Evolutionary conservation across 1,284 basidiomycete genomes (phyloP).

Genomic region (Earliella scabrosa): DNA sequence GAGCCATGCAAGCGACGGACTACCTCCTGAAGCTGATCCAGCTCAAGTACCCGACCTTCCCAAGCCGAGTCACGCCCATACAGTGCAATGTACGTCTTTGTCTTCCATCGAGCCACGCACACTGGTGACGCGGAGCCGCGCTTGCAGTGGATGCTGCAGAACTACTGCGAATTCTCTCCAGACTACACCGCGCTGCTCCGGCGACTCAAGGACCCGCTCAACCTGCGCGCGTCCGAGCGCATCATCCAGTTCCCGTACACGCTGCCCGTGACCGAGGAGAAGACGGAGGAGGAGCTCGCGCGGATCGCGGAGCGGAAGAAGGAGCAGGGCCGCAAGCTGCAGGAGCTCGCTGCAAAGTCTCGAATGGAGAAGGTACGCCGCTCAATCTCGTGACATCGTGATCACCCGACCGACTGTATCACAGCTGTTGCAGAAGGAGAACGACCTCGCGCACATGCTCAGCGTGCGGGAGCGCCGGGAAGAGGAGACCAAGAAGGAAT

Average conservation of each 20-base stretch:
- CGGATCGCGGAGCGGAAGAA: conserved; percentile 78
- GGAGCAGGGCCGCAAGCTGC: conserved; percentile 87
- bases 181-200: conserved; percentile 80
- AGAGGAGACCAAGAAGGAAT: conserved; percentile 78
- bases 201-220: conserved; percentile 63
- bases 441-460: conserved; percentile 77
- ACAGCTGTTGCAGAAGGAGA: conserved; percentile 81
- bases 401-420: not conserved
- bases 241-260: conserved; percentile 88
- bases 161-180: conserved; percentile 83
- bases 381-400: not conserved
- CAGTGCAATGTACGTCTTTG: conserved; percentile 57
- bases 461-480: conserved; percentile 68
- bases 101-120: not conserved
- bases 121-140: not conserved
- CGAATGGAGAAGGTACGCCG: conserved; percentile 80
- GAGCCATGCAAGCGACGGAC: conserved; percentile 88
- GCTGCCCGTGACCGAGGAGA: conserved; percentile 76
- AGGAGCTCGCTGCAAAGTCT: conserved; percentile 91
- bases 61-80: conserved; percentile 57
- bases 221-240: conserved; percentile 69
- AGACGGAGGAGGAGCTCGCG: conserved; percentile 89
- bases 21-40: conserved; percentile 92
- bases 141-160: conserved; percentile 85
- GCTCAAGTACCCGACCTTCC: conserved; percentile 94